Evolutionary conservation across 352 stramenopile species (phyloP), one percentile per base, ranked within the genome.

Genomic region (Phytophthora fragariaefolia): DNA sequence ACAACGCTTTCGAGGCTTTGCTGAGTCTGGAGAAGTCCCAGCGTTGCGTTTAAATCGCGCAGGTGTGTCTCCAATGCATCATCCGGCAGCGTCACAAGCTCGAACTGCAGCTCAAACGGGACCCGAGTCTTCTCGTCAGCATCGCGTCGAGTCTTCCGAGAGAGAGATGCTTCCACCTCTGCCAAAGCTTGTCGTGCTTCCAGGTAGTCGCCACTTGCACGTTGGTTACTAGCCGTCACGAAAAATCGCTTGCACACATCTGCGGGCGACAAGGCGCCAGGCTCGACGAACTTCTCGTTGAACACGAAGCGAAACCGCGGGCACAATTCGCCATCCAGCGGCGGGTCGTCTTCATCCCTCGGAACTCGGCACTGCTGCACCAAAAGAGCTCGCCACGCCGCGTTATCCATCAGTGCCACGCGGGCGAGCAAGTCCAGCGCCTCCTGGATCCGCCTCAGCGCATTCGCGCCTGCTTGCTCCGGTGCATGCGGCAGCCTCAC

Each of bases 341-440:
- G 67, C 24, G 54, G 58, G 5, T 72, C 65, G 6, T 73, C 65
- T 40, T 77, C 66, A 26, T 77, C 63, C 10, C 66, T 70, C 17
- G 63, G 59, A n/a, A 83, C 65, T 12, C 69, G 61, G 28, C 71
- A 83, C 40, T 71, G 63, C 22, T 83, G 60, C 38, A 78, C 65
- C n/a, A 83, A 56, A 6, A 83, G 48, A 28, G 47, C 69, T 43
- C 63, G 66, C 68, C 68, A 83, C 24, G 63, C 64, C 4, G 47
- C 58, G 45, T 83, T 73, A 32, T 78, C 71, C 7, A 69, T 23
- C n/a, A 50, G 48, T 13, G 69, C 68, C 6, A 78, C 65, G n/a
- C 74, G 54, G 8, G 57, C 54, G 22, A 83, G 65, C 30, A 83
- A 47, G 47, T 80, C 71, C 26, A 83, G 69, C n/a, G 64, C 75